Percentiles rank a stretch among this genome's conserved stretches.
phyloP scores from a whole-genome alignment of 208 protist genomes.

The Willaertia magna region DNA sequence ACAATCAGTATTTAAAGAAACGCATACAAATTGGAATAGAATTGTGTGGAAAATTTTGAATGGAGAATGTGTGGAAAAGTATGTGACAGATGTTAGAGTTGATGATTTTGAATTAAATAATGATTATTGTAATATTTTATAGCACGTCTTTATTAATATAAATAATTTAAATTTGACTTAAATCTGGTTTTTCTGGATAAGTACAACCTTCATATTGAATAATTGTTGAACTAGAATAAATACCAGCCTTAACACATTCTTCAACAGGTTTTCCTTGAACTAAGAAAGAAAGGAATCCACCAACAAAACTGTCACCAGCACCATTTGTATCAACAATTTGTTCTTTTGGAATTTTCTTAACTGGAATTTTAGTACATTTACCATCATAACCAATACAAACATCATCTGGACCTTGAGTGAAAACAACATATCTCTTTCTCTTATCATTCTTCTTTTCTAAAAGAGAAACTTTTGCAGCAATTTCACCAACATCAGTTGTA shows the following conservation, averaged over 20 bases:
- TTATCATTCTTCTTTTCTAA: conserved; percentile 48
- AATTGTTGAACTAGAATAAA: conserved; percentile 68
- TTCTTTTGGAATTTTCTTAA: conserved; percentile 50
- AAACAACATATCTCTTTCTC: conserved; percentile 66
- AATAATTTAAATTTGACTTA: not conserved
- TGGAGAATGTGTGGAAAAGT: too few species aligned
- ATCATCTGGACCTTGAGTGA: conserved; percentile 75
- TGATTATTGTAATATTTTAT: too few species aligned
- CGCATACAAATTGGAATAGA: too few species aligned
- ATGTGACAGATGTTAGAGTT: too few species aligned
- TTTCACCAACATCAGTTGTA: conserved; percentile 48
- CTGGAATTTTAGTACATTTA: conserved; percentile 36
- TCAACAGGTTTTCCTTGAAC: conserved; percentile 42
- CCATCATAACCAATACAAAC: conserved; percentile 62
- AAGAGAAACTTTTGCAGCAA: conserved; percentile 58
- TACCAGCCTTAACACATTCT: conserved; percentile 66
- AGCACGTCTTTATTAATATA: too few species aligned
- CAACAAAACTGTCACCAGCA: conserved; percentile 93
- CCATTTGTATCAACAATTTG: conserved; percentile 92
- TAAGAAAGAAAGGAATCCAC: conserved; percentile 82
- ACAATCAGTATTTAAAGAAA: too few species aligned
- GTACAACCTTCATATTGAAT: conserved; percentile 82
- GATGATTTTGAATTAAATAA: too few species aligned
- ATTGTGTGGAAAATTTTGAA: too few species aligned
- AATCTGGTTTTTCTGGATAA: conserved; percentile 57